A percentile compares a stretch with the other conserved stretches of the same genome.
phyloP scores from a whole-genome alignment of 495 filamentous ascomycete species.

The Cercophora samala region DNA sequence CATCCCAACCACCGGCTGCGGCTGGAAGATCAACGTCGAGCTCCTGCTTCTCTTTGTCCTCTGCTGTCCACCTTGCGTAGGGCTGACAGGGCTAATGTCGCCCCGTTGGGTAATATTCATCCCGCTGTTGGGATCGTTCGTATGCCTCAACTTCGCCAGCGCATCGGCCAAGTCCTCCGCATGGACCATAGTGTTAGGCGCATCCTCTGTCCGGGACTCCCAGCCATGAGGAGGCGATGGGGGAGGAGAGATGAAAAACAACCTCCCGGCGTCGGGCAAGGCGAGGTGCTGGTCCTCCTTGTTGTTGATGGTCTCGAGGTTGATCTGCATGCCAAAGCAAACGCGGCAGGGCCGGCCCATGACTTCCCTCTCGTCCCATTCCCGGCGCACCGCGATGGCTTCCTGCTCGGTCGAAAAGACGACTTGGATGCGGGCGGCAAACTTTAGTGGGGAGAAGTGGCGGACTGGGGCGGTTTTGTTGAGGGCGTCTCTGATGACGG shows the following conservation, averaged over 20 bases:
- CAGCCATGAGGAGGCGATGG: conserved; percentile 90
- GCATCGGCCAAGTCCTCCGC: conserved; percentile 84
- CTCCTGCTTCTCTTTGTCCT: conserved; percentile 38
- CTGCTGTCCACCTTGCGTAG: conserved; percentile 27
- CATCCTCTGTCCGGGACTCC: conserved; percentile 83
- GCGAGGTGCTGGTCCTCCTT: conserved; percentile 63
- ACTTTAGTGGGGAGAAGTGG: conserved; percentile 88
- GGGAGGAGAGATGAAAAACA: conserved; percentile 96
- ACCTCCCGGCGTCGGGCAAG: conserved; percentile 79
- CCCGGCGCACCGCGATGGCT: conserved; percentile 66
- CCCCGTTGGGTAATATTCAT: not conserved
- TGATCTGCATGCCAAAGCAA: conserved; percentile 84
- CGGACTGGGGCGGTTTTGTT: conserved; percentile 66
- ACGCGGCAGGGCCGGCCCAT: conserved; percentile 69
- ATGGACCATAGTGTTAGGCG: conserved; percentile 91
- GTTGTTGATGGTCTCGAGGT: conserved; percentile 31
- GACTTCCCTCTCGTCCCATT: conserved; percentile 67
- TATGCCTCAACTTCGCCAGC: conserved; percentile 61
- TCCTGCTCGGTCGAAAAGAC: conserved; percentile 66
- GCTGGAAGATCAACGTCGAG: conserved; percentile 50
- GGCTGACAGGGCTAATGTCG: conserved; percentile 25
- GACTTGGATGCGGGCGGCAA: conserved; percentile 87
- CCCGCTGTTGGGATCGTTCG: conserved; percentile 15
- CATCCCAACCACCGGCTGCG: conserved; percentile 49
- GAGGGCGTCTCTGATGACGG: conserved; percentile 71